These are phyloP conservation scores for Rhizopogon sp. DNA, from an alignment of 768 basidiomycete genomes.

Conservation along the genomic window DNA sequence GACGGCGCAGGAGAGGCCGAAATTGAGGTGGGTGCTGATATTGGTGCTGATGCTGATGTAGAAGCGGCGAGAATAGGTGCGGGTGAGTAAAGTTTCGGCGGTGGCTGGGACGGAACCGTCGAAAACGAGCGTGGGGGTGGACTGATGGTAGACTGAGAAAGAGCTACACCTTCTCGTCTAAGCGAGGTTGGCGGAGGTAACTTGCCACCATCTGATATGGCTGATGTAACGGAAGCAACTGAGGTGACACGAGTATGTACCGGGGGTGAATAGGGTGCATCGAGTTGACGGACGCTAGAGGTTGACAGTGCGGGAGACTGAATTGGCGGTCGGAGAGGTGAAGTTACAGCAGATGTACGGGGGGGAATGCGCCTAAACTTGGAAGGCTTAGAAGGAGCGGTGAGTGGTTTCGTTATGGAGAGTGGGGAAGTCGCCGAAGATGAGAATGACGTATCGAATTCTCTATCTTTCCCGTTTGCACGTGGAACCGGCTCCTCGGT, in stretches of 20 bases:
- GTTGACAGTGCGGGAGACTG: slow-evolving; percentile 15
- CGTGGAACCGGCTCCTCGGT: slow-evolving; percentile 1
- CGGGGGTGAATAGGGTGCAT: slow-evolving; percentile 23
- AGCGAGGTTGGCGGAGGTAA: neutral
- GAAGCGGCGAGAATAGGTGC: neutral
- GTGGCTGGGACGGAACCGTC: slow-evolving; percentile 8
- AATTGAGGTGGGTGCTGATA: slow-evolving; percentile 7
- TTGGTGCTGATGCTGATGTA: slow-evolving; percentile 9
- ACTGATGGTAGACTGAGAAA: slow-evolving; percentile 2
- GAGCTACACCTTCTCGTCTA: neutral
- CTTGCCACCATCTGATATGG: neutral
- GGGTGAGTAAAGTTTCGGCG: slow-evolving; percentile 10
- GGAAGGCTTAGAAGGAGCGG: slow-evolving; percentile 24
- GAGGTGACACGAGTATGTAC: slow-evolving; percentile 27
- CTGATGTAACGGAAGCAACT: slow-evolving; percentile 15
- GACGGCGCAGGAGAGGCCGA: slow-evolving; percentile 16
- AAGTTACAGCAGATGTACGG: slow-evolving; percentile 19
- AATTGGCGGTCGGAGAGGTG: slow-evolving; percentile 28
- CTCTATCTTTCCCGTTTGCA: slow-evolving; percentile 8
- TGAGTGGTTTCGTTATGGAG: slow-evolving; percentile 5
- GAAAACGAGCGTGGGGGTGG: slow-evolving; percentile 7
- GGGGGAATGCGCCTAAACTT: slow-evolving; percentile 51
- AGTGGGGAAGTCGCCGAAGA: slow-evolving; percentile 9
- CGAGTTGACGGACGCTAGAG: slow-evolving; percentile 21
- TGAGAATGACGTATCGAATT: neutral